Percentiles rank a stretch among this genome's conserved stretches.
phyloP scores from a whole-genome alignment of 2,329 filamentous ascomycete genomes.

The Trichoderma afroharzianum region DNA sequence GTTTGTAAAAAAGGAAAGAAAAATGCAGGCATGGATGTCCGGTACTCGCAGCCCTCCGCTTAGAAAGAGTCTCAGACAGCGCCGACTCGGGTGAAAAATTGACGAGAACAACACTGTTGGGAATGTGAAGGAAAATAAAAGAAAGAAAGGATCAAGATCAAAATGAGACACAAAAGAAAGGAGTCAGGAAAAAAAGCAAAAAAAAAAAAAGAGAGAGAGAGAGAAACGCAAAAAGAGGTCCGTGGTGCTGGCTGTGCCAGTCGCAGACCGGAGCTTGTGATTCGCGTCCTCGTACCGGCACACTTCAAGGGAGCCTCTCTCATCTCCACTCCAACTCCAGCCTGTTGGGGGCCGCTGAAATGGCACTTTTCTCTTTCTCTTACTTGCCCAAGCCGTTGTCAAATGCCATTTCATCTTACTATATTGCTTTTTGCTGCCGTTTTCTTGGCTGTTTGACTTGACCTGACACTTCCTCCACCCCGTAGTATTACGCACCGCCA shows the following conservation, averaged over 20 bases:
- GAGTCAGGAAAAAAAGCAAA: neutral
- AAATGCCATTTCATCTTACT: neutral
- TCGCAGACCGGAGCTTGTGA: neutral
- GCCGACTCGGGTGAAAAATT: neutral
- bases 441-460: neutral
- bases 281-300: conserved; percentile 1
- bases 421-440: neutral
- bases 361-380: neutral
- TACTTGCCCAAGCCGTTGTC: neutral
- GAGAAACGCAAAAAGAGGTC: neutral
- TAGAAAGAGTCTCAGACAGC: neutral
- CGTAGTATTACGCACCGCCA: neutral
- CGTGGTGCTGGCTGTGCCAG: neutral
- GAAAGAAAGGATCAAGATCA: too few species aligned
- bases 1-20: neutral
- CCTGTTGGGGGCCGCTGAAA: neutral
- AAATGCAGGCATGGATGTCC: neutral
- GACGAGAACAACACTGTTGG: neutral
- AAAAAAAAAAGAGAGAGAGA: neutral
- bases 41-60: neutral
- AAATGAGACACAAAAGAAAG: neutral
- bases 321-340: neutral
- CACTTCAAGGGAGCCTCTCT: neutral
- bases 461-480: neutral
- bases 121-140: neutral